Conservation (phyloP, 2,329 filamentous ascomycete genomes). For the Didymella sp. region DNA sequence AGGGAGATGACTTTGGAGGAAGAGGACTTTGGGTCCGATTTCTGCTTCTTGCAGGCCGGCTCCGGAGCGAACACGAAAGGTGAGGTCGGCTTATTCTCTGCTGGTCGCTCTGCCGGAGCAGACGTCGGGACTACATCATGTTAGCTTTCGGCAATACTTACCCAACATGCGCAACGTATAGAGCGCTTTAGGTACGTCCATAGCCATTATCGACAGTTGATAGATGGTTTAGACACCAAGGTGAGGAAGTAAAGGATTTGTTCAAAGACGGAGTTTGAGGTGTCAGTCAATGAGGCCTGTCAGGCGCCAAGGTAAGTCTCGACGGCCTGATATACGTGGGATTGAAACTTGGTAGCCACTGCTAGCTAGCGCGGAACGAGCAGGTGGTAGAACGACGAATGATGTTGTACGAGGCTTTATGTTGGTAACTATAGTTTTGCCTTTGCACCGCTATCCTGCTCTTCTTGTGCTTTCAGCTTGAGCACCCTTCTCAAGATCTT, state of each 20-base stretch:
- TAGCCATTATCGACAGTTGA: background rate
- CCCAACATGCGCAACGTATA: background rate
- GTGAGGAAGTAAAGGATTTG: background rate
- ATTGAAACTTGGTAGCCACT: background rate
- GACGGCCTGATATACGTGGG: background rate
- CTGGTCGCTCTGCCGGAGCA: background rate
- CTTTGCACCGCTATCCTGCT: constrained; percentile 48
- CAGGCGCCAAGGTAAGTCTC: background rate
- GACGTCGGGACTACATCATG: background rate
- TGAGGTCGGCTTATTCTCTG: background rate
- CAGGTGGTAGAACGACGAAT: background rate
- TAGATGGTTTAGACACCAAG: too few relatives aligned
- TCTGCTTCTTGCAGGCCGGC: background rate
- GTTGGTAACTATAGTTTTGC: constrained; percentile 51
- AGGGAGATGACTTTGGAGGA: background rate
- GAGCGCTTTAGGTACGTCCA: background rate
- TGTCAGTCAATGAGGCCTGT: background rate
- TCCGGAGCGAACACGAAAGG: background rate
- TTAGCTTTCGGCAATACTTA: background rate
- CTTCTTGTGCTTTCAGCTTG: constrained; percentile 53
- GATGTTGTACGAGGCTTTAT: background rate
- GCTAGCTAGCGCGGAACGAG: background rate
- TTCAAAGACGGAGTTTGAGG: background rate
- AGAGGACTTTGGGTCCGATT: background rate
- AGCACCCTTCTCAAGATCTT: constrained; percentile 57